Evolutionary conservation across 164 flowering plant species (phyloP).

Genomic region (Annona squamosa): DNA sequence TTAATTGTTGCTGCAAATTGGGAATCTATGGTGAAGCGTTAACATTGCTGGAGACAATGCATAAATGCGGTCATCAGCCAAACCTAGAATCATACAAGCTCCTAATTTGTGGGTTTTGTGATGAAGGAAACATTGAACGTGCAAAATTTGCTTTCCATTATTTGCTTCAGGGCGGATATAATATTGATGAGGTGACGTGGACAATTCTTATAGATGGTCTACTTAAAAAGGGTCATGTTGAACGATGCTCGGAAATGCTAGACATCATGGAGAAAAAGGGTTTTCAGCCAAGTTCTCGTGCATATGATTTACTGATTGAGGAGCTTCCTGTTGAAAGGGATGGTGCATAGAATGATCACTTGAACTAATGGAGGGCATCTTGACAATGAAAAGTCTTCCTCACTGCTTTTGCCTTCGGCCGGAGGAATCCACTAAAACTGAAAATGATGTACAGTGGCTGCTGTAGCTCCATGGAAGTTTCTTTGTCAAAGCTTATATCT

Average conservation of each 20-base stretch:
- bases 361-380: neutral
- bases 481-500: neutral
- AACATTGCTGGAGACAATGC: constrained; percentile 40
- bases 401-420: constrained; percentile 1
- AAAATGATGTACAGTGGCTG: neutral
- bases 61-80: constrained; percentile 33
- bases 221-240: constrained; percentile 44
- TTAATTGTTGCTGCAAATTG: constrained; percentile 49
- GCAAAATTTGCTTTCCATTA: constrained; percentile 42
- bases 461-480: neutral
- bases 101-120: constrained; percentile 61
- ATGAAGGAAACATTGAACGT: constrained; percentile 33
- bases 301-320: constrained; percentile 53
- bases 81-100: constrained; percentile 48
- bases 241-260: constrained; percentile 50
- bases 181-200: constrained; percentile 75
- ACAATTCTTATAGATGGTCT: constrained; percentile 73
- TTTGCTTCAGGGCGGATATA: constrained; percentile 47
- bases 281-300: constrained; percentile 38
- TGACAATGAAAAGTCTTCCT: neutral
- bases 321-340: constrained; percentile 24
- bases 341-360: neutral
- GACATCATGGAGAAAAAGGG: constrained; percentile 58
- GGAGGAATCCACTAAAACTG: neutral
- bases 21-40: constrained; percentile 44